These are phyloP conservation scores for Podospora comata DNA, from an alignment of 495 filamentous ascomycete species.

Conservation along the genomic window DNA sequence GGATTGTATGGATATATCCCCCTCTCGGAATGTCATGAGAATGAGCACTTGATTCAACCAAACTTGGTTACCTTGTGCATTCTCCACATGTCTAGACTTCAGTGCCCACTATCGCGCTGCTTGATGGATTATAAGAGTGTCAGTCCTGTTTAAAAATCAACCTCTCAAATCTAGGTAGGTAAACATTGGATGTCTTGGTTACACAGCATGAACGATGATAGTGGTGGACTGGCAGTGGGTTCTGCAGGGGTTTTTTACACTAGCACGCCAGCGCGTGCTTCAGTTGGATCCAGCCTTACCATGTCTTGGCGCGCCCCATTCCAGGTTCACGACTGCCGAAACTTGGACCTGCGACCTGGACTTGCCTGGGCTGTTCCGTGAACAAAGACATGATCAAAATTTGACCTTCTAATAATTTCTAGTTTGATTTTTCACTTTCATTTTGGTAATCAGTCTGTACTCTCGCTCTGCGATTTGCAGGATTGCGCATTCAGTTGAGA, in stretches of 20 bases:
- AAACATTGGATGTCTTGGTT: no score
- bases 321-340: not conserved
- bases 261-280: no score
- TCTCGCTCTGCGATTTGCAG: not conserved
- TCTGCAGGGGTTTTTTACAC: no score
- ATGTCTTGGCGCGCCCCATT: conserved; percentile 13
- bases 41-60: conserved; percentile 10
- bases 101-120: no score
- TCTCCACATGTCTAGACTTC: no score
- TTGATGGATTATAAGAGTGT: no score
- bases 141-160: no score
- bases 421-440: not conserved
- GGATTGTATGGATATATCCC: conserved; percentile 28
- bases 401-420: not conserved
- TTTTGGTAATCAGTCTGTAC: not conserved
- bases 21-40: conserved; percentile 24
- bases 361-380: not conserved
- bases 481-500: not conserved
- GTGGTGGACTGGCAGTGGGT: no score
- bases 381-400: not conserved
- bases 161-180: no score
- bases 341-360: not conserved
- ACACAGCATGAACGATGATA: no score
- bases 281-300: conserved; percentile 10
- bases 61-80: not conserved